Conservation (phyloP, 495 filamentous ascomycete species). For the Bacidia rubella region DNA sequence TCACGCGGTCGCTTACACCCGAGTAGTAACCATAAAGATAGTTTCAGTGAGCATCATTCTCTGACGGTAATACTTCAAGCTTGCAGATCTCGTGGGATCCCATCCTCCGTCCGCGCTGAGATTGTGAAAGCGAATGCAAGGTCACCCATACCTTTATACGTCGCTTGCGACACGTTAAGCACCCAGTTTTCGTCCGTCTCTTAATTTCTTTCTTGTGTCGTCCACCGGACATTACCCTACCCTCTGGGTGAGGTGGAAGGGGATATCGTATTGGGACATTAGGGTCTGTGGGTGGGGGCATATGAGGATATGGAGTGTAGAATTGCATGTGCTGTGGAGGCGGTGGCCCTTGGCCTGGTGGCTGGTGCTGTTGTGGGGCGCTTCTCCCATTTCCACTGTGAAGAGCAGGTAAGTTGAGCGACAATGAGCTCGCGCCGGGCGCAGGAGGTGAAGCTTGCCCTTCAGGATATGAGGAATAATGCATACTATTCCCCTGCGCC, state of each 20-base stretch:
- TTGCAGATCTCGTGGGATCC: too few relatives aligned
- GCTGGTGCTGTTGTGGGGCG: constrained; percentile 26
- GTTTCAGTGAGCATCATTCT: constrained; percentile 18
- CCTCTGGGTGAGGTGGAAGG: constrained; percentile 39
- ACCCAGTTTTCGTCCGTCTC: constrained; percentile 93
- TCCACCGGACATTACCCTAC: constrained; percentile 61
- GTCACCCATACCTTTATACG: constrained; percentile 99
- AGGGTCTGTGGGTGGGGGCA: constrained; percentile 25
- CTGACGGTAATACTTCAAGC: too few relatives aligned
- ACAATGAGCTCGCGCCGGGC: constrained; percentile 25
- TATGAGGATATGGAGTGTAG: constrained; percentile 21
- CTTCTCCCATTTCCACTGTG: constrained; percentile 27
- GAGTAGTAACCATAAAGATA: constrained; percentile 14
- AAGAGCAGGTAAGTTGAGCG: constrained; percentile 55
- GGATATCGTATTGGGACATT: constrained; percentile 43
- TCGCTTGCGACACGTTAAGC: constrained; percentile 90
- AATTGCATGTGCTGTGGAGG: constrained; percentile 7
- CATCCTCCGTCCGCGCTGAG: too few relatives aligned
- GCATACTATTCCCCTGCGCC: constrained; percentile 17
- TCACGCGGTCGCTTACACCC: constrained; percentile 23
- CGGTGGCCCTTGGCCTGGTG: constrained; percentile 25
- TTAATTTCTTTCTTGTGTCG: constrained; percentile 99
- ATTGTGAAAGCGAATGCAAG: too few relatives aligned
- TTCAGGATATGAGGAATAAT: constrained; percentile 38
- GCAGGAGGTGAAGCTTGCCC: constrained; percentile 30